These are phyloP conservation scores for Pulveroboletus sp. DNA, from an alignment of 768 basidiomycete genomes.

Conservation along the genomic window DNA sequence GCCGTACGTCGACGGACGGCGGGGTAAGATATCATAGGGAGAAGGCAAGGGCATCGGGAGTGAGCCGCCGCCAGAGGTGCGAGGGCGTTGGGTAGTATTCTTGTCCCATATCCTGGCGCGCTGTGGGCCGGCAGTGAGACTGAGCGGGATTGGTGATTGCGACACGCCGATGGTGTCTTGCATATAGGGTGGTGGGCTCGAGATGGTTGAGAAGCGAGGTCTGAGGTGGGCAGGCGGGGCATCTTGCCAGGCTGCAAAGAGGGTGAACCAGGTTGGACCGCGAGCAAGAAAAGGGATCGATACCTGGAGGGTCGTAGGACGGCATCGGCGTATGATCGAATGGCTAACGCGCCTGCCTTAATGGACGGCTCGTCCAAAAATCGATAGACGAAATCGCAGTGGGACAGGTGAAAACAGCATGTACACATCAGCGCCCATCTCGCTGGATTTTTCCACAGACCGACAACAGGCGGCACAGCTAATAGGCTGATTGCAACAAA, in stretches of 20 bases:
- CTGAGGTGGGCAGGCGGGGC: constrained; percentile 14
- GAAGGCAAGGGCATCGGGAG: constrained; percentile 5
- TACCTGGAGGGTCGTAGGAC: constrained; percentile 32
- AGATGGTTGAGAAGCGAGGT: constrained; percentile 20
- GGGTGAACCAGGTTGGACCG: constrained; percentile 2
- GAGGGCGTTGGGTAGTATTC: constrained; percentile 7
- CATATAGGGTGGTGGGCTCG: constrained; percentile 5
- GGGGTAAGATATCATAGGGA: constrained; percentile 9
- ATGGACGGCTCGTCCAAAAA: too few relatives aligned
- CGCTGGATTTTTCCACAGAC: constrained; percentile 10
- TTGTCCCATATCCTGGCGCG: constrained; percentile 23
- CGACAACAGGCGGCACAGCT: background rate
- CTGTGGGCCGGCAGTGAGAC: constrained; percentile 23
- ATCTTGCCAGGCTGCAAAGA: constrained; percentile 19
- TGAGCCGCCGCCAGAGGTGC: background rate
- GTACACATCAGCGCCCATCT: constrained; percentile 21
- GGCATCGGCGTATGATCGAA: constrained; percentile 30
- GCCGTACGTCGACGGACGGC: constrained; percentile 24
- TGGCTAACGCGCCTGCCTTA: too few relatives aligned
- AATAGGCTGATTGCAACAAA: constrained; percentile 13
- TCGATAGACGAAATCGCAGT: background rate
- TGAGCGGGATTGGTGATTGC: constrained; percentile 19
- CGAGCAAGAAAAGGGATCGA: background rate
- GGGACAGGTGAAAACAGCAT: background rate
- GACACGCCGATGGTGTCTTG: constrained; percentile 1